Conservation (phyloP, 495 filamentous ascomycete genomes). For the Podospora appendiculata region DNA sequence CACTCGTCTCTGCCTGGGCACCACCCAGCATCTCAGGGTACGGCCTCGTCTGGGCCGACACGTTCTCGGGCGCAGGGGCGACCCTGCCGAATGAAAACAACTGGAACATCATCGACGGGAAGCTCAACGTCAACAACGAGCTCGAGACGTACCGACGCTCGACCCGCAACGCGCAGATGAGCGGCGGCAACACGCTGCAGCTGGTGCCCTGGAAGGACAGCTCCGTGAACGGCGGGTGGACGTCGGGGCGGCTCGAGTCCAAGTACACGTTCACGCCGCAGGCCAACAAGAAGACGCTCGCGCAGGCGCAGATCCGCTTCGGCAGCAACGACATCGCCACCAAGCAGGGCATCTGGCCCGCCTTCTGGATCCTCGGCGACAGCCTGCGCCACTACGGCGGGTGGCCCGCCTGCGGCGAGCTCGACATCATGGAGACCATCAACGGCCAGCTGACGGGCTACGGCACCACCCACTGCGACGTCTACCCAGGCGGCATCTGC, state of each 20-base stretch:
- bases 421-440: conserved; percentile 44
- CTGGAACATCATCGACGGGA: conserved; percentile 35
- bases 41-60: conserved; percentile 29
- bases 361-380: conserved; percentile 46
- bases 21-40: conserved; percentile 27
- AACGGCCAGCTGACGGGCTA: conserved; percentile 35
- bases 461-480: conserved; percentile 42
- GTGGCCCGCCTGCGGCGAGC: conserved; percentile 44
- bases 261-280: conserved; percentile 35
- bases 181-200: conserved; percentile 36
- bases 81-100: conserved; percentile 22
- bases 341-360: conserved; percentile 47
- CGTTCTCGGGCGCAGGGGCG: conserved; percentile 24
- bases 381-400: conserved; percentile 26
- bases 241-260: conserved; percentile 41
- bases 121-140: conserved; percentile 36
- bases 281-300: conserved; percentile 28
- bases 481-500: conserved; percentile 35
- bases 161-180: conserved; percentile 30
- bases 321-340: conserved; percentile 25
- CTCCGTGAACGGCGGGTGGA: conserved; percentile 28
- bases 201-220: conserved; percentile 33
- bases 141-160: conserved; percentile 32
- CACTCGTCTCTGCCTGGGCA: conserved; percentile 18
- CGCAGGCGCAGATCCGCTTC: conserved; percentile 36